Percentiles rank a stretch among this genome's conserved stretches.
Conservation (phyloP, 495 filamentous ascomycete genomes). For the Penicillium lividum region DNA sequence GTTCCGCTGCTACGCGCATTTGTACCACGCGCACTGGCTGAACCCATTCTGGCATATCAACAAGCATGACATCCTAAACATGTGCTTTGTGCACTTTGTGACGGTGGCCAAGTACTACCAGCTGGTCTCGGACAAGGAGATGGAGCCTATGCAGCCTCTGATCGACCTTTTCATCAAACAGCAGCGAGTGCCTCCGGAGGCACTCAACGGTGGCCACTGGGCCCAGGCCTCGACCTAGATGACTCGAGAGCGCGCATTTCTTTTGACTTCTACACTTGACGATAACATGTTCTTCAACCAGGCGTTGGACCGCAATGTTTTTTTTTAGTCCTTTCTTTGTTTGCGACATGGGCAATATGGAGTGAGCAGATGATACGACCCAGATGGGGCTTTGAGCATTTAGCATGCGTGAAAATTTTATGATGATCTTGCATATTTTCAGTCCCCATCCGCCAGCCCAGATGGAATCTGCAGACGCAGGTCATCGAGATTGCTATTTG, state of each 20-base stretch:
- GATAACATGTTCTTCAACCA: slow-evolving; percentile 40
- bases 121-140: slow-evolving; percentile 77
- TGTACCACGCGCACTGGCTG: slow-evolving; percentile 81
- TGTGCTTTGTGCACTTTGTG: slow-evolving; percentile 91
- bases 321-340: slow-evolving; percentile 25
- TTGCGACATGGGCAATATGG: slow-evolving; percentile 22
- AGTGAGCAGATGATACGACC: slow-evolving; percentile 29
- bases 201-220: slow-evolving; percentile 50
- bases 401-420: slow-evolving; percentile 47
- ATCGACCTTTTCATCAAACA: slow-evolving; percentile 87
- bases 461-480: slow-evolving; percentile 12
- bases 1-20: slow-evolving; percentile 93
- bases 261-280: slow-evolving; percentile 22
- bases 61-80: slow-evolving; percentile 85
- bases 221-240: slow-evolving; percentile 41
- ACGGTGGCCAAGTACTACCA: slow-evolving; percentile 83
- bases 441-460: slow-evolving; percentile 15
- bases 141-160: slow-evolving; percentile 91
- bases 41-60: slow-evolving; percentile 83
- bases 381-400: slow-evolving; percentile 39
- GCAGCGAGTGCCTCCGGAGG: slow-evolving; percentile 76
- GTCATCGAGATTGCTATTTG: slow-evolving; percentile 9
- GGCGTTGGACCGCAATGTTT: slow-evolving; percentile 40
- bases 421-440: slow-evolving; percentile 32
- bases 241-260: slow-evolving; percentile 20